phyloP scores from a whole-genome alignment of 1,139 yeast species.

The Candida freyschussii region DNA sequence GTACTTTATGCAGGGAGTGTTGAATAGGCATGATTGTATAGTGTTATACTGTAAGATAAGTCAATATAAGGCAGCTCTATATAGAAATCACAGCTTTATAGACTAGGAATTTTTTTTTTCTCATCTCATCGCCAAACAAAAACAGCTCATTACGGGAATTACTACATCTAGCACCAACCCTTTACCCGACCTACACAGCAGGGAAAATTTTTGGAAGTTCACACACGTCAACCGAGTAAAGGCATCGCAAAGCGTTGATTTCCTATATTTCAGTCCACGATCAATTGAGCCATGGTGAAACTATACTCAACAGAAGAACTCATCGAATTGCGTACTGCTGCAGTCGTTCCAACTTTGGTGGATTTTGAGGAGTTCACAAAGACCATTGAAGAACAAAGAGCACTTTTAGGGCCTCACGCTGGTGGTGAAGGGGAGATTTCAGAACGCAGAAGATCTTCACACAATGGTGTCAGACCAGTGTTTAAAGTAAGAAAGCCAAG shows the following conservation, averaged over 20 bases:
- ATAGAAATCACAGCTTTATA: background rate
- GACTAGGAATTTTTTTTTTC: too few species aligned
- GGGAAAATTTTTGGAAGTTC: too few species aligned
- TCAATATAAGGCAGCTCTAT: background rate
- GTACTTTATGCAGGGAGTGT: constrained; percentile 68
- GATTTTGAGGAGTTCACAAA: constrained; percentile 61
- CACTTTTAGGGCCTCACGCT: constrained; percentile 29
- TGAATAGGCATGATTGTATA: constrained; percentile 66
- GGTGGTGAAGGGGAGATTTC: constrained; percentile 31
- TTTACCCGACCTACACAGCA: too few species aligned
- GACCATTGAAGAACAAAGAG: constrained; percentile 60
- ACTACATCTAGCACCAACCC: too few species aligned
- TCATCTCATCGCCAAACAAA: background rate
- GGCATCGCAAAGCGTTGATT: too few species aligned
- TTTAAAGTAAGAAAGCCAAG: constrained; percentile 50
- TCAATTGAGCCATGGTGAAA: constrained; percentile 38
- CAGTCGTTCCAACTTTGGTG: constrained; percentile 54
- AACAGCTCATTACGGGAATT: background rate
- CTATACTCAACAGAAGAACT: constrained; percentile 69
- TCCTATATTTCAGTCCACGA: too few species aligned
- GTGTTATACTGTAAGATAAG: too few species aligned
- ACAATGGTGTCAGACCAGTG: constrained; percentile 46
- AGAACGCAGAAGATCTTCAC: constrained; percentile 53
- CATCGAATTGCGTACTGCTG: constrained; percentile 49
- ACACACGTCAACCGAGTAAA: too few species aligned